These are phyloP conservation scores for Kalaharituber pfeilii DNA, from an alignment of 2,329 filamentous ascomycete species.

Conservation along the genomic window DNA sequence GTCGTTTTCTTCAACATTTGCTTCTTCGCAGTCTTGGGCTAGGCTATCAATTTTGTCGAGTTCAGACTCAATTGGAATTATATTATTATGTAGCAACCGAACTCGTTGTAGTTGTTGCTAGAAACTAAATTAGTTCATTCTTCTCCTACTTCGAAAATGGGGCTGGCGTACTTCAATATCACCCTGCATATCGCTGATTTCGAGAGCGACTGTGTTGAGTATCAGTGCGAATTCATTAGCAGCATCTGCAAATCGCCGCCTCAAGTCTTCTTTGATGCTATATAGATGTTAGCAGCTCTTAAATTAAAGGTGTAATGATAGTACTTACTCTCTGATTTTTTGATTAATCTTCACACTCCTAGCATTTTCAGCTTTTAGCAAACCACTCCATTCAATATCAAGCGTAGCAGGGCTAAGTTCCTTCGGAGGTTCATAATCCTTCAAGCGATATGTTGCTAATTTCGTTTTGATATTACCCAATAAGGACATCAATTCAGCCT, in stretches of 20 bases:
- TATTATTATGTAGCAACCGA: constrained; percentile 62
- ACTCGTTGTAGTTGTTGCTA: constrained; percentile 68
- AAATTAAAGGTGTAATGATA: constrained; percentile 3
- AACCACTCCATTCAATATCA: constrained; percentile 60
- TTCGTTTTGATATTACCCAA: constrained; percentile 99
- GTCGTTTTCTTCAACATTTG: constrained; percentile 98
- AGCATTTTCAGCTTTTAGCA: constrained; percentile 71
- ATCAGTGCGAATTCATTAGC: constrained; percentile 95
- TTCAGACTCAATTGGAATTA: constrained; percentile 80
- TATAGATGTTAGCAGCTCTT: constrained; percentile 23
- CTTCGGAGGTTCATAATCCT: constrained; percentile 74
- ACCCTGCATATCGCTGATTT: constrained; percentile 91
- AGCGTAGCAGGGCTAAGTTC: constrained; percentile 68
- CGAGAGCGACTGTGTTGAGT: constrained; percentile 82
- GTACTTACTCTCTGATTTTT: constrained; percentile 71
- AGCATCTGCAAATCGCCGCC: constrained; percentile 88
- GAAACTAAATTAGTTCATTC: no score
- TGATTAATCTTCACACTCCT: constrained; percentile 93
- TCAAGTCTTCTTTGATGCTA: constrained; percentile 85
- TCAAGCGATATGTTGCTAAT: constrained; percentile 78
- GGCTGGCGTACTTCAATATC: constrained; percentile 56
- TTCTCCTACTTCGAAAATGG: no score
- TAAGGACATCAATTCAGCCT: constrained; percentile 81
- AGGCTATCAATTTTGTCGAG: constrained; percentile 71
- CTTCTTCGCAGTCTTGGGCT: constrained; percentile 79